These are phyloP conservation scores for Citrus cavaleriei DNA, from an alignment of 345 rosid species.

Conservation along the genomic window DNA sequence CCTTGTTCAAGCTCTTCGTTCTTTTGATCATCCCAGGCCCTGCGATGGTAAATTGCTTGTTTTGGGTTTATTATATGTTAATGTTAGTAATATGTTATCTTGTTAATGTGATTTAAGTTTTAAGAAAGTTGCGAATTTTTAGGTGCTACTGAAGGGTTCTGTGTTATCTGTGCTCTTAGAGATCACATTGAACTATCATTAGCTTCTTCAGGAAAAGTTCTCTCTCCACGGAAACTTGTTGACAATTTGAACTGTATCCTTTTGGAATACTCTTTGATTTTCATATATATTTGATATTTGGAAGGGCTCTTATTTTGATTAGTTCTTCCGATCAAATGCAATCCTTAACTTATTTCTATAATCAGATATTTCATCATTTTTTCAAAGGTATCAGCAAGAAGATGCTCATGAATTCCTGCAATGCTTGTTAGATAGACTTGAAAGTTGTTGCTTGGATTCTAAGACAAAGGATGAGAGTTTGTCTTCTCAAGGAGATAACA, in stretches of 20 bases:
- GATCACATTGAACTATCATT: conserved; percentile 53
- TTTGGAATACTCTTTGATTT: neutral
- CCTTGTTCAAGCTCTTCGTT: conserved; percentile 47
- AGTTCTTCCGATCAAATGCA: neutral
- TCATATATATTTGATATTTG: neutral
- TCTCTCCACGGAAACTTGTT: conserved; percentile 47
- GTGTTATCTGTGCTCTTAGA: conserved; percentile 47
- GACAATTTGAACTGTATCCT: conserved; percentile 73
- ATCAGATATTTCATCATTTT: conserved; percentile 56
- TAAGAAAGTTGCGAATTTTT: conserved; percentile 12
- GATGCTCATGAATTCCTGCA: conserved; percentile 91
- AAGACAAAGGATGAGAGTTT: conserved; percentile 13
- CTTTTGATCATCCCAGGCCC: conserved; percentile 32
- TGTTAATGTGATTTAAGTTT: conserved; percentile 9
- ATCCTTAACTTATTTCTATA: conserved; percentile 35
- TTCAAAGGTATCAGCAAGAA: conserved; percentile 62
- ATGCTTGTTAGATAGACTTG: conserved; percentile 66
- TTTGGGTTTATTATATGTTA: neutral
- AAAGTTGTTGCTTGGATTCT: conserved; percentile 49
- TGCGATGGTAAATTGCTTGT: conserved; percentile 36
- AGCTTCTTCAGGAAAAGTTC: conserved; percentile 34
- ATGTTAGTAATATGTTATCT: neutral
- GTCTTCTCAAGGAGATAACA: conserved; percentile 31
- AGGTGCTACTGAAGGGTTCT: conserved; percentile 58
- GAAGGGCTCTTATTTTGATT: neutral